A percentile compares a stretch with the other conserved stretches of the same genome.
These are phyloP conservation scores for Hortiboletus campestris DNA, from an alignment of 768 basidiomycete genomes.

Conservation along the genomic window DNA sequence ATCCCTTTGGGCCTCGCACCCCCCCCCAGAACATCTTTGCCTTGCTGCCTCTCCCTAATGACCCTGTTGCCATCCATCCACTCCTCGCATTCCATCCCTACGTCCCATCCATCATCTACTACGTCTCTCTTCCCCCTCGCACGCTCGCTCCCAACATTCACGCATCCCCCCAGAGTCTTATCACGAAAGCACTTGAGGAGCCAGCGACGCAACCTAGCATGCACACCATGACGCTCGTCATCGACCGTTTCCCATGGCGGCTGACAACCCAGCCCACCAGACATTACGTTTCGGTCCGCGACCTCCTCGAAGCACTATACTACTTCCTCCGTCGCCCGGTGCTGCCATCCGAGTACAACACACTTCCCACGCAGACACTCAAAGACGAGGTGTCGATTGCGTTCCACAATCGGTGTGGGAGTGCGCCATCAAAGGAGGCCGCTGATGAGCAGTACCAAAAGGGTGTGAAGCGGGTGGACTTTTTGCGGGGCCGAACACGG, in stretches of 20 bases:
- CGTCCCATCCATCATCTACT: constrained; percentile 20
- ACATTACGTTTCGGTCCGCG: constrained; percentile 40
- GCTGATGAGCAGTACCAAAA: constrained; percentile 42
- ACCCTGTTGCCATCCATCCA: constrained; percentile 31
- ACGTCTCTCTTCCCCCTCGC: constrained; percentile 18
- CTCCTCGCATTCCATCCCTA: constrained; percentile 30
- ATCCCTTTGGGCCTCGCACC: constrained; percentile 29
- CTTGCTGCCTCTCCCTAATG: constrained; percentile 21
- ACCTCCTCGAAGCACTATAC: constrained; percentile 50
- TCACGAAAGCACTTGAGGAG: constrained; percentile 22
- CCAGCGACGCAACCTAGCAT: constrained; percentile 33
- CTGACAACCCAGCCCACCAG: constrained; percentile 30
- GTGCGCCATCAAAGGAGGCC: constrained; percentile 28
- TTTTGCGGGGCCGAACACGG: constrained; percentile 40
- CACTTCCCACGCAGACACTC: constrained; percentile 32
- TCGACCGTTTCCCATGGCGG: constrained; percentile 34
- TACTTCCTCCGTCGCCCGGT: constrained; percentile 41
- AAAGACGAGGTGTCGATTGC: constrained; percentile 40
- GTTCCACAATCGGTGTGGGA: constrained; percentile 41
- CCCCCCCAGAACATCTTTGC: constrained; percentile 27
- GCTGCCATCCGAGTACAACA: constrained; percentile 39
- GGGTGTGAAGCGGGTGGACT: constrained; percentile 56
- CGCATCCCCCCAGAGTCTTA: constrained; percentile 26
- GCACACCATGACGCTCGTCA: constrained; percentile 30
- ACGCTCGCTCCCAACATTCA: constrained; percentile 23